Evolutionary conservation across 371 early-diverging fungal genomes (phyloP).

Genomic region (Parasitella parasitica): DNA sequence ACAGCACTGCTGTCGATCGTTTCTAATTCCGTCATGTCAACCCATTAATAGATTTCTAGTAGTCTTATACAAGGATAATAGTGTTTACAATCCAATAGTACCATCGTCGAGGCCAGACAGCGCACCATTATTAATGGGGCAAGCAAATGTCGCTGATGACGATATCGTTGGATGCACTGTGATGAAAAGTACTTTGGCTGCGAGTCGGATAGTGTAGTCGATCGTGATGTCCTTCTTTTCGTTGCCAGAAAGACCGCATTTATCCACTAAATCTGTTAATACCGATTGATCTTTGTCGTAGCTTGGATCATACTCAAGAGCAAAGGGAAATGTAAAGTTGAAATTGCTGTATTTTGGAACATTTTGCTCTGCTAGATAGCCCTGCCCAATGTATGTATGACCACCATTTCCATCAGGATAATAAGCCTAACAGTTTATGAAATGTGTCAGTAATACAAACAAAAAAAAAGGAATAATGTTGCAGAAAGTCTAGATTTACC

Average conservation of each 20-base stretch:
- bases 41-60: not conserved
- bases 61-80: not conserved
- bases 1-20: not conserved
- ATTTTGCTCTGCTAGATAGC: conserved; percentile 35
- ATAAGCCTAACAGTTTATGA: conserved; percentile 42
- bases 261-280: conserved; percentile 40
- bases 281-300: conserved; percentile 39
- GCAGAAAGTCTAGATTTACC: conserved; percentile 22
- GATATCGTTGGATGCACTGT: conserved; percentile 37
- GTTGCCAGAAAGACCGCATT: conserved; percentile 45
- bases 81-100: conserved; percentile 11
- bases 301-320: conserved; percentile 39
- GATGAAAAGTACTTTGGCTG: conserved; percentile 40
- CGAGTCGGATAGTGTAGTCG: conserved; percentile 33
- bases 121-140: conserved; percentile 34
- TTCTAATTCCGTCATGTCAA: not conserved
- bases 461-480: not conserved
- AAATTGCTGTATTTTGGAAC: conserved; percentile 40
- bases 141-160: conserved; percentile 34
- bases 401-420: conserved; percentile 34
- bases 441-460: conserved; percentile 4
- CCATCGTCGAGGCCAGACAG: conserved; percentile 16
- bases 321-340: conserved; percentile 51
- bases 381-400: conserved; percentile 43
- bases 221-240: conserved; percentile 30